phyloP scores from a whole-genome alignment of 768 basidiomycete species.

The Kwoniella pini region DNA sequence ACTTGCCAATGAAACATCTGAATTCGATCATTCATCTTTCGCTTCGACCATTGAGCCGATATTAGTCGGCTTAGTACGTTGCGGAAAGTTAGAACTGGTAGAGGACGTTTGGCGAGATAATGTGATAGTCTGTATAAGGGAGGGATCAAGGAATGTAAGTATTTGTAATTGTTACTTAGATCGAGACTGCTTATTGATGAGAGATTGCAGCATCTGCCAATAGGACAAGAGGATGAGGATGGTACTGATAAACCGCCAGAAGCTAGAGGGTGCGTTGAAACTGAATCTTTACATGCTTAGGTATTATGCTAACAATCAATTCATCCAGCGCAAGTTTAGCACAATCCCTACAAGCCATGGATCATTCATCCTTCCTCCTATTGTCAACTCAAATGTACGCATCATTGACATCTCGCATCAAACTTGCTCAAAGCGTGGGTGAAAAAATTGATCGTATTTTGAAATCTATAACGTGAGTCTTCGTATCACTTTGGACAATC shows the following conservation, averaged over 20 bases:
- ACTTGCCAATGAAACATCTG: conserved; percentile 20
- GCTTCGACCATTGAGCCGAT: conserved; percentile 62
- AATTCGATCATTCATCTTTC: conserved; percentile 29
- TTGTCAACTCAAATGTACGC: conserved; percentile 66
- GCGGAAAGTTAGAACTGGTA: conserved; percentile 47
- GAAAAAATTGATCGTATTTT: conserved; percentile 57
- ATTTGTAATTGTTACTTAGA: not conserved
- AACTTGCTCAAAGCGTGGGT: conserved; percentile 62
- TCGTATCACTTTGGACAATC: not conserved
- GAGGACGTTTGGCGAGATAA: conserved; percentile 52
- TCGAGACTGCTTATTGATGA: conserved; percentile 8
- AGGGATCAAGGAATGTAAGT: conserved; percentile 47
- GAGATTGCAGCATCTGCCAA: conserved; percentile 62
- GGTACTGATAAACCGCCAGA: conserved; percentile 54
- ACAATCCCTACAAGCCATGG: conserved; percentile 66
- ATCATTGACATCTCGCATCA: conserved; percentile 65
- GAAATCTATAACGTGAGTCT: conserved; percentile 28
- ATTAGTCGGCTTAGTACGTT: conserved; percentile 70
- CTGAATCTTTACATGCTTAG: not conserved
- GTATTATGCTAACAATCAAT: not conserved
- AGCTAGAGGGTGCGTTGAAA: conserved; percentile 44
- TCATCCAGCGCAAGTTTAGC: conserved; percentile 56
- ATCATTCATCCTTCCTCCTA: conserved; percentile 67
- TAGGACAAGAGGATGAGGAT: conserved; percentile 62
- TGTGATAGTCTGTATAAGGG: conserved; percentile 40